phyloP scores from a whole-genome alignment of 2,329 filamentous ascomycete genomes.

The Phoma sp. region DNA sequence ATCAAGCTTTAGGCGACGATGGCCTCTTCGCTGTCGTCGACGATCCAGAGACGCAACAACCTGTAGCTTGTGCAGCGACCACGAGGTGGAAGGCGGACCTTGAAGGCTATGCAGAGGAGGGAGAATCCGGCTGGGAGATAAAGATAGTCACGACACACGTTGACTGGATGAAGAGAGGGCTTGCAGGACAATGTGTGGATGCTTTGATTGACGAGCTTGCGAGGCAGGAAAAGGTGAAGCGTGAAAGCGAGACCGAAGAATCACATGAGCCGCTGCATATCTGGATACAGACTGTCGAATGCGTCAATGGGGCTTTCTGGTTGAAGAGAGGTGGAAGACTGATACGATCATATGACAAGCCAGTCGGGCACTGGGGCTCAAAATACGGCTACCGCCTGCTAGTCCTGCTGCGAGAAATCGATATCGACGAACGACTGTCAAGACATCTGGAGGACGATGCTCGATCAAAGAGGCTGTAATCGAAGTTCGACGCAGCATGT shows the following conservation, averaged over 20 bases:
- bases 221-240: neutral
- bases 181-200: conserved; percentile 14
- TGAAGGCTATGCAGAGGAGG: conserved; percentile 1
- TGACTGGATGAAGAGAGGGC: conserved; percentile 12
- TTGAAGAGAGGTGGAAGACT: conserved; percentile 12
- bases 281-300: conserved; percentile 19
- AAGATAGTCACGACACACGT: conserved; percentile 13
- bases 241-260: neutral
- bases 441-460: neutral
- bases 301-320: conserved; percentile 15
- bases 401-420: conserved; percentile 12
- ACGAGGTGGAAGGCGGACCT: conserved; percentile 7
- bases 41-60: neutral
- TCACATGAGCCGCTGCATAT: neutral
- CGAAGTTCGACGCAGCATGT: neutral
- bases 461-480: neutral
- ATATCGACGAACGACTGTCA: neutral
- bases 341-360: conserved; percentile 7
- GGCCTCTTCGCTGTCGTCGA: conserved; percentile 12
- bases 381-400: conserved; percentile 15
- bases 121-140: conserved; percentile 15
- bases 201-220: conserved; percentile 8
- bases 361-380: conserved; percentile 14
- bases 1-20: conserved; percentile 1
- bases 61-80: conserved; percentile 16